Percentiles rank a stretch among this genome's conserved stretches.
These are phyloP conservation scores for Lepiota brunneoincarnata DNA, from an alignment of 768 basidiomycete genomes.

Conservation along the genomic window DNA sequence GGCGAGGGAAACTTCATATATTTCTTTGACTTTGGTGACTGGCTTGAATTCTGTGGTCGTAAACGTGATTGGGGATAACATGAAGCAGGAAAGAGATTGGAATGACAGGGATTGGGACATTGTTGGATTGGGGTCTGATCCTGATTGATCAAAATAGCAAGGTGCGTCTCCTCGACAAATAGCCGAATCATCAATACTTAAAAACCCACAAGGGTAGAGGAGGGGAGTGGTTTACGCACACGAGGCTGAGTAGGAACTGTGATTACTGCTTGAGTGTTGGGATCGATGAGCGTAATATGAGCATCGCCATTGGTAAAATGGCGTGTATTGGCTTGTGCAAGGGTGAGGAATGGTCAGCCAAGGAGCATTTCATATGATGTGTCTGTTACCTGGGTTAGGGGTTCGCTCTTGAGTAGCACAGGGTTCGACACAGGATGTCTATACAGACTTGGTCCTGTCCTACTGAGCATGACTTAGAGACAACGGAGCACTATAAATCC, in stretches of 20 bases:
- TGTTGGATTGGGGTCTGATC: neutral
- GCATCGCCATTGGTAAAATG: slow-evolving; percentile 9
- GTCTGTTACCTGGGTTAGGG: no score
- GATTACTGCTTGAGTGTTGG: slow-evolving; percentile 13
- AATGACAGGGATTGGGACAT: neutral
- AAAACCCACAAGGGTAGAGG: slow-evolving; percentile 4
- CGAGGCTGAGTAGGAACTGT: slow-evolving; percentile 9
- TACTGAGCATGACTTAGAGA: no score
- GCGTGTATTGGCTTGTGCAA: slow-evolving; percentile 8
- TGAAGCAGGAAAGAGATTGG: neutral
- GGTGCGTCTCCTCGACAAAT: slow-evolving; percentile 10
- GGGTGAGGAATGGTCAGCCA: slow-evolving; percentile 18
- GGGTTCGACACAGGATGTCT: no score
- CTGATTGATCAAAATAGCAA: neutral
- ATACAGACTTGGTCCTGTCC: no score
- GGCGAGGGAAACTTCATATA: neutral
- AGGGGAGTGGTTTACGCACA: neutral
- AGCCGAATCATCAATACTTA: slow-evolving; percentile 11
- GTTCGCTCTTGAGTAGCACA: no score
- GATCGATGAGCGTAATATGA: slow-evolving; percentile 14
- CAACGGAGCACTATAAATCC: no score
- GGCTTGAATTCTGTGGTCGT: neutral
- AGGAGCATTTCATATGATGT: slow-evolving; percentile 21
- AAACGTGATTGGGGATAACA: neutral
- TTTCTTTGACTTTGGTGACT: neutral